These are phyloP conservation scores for Saturnispora besseyi DNA, from an alignment of 805 yeast genomes.

Conservation along the genomic window DNA sequence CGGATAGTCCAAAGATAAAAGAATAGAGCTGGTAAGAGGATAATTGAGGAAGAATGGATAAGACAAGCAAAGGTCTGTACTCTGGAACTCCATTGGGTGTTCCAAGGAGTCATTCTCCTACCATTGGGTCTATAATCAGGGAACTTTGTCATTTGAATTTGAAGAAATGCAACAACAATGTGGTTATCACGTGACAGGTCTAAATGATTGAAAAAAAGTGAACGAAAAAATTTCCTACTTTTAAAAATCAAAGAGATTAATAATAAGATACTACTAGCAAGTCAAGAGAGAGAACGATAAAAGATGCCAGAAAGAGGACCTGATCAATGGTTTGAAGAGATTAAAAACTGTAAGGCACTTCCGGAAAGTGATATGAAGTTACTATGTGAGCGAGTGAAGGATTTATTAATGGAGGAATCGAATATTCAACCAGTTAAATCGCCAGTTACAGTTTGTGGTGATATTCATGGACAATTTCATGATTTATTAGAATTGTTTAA, in stretches of 20 bases:
- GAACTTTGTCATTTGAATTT: background rate
- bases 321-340: constrained; percentile 92
- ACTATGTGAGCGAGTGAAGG: constrained; percentile 91
- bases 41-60: constrained; percentile 67
- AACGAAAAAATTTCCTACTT: too few species aligned
- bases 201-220: background rate
- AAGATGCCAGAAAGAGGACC: constrained; percentile 61
- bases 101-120: background rate
- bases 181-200: background rate
- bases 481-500: constrained; percentile 85
- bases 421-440: constrained; percentile 89
- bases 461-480: constrained; percentile 97
- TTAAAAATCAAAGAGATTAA: background rate
- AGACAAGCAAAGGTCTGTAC: constrained; percentile 60
- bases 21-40: constrained; percentile 46
- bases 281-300: background rate
- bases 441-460: constrained; percentile 95
- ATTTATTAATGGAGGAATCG: constrained; percentile 89
- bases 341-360: constrained; percentile 79
- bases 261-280: background rate
- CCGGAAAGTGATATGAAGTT: constrained; percentile 94
- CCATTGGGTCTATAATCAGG: constrained; percentile 4
- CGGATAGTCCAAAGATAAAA: constrained; percentile 46
- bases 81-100: constrained; percentile 29
- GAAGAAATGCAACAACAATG: background rate